phyloP scores from a whole-genome alignment of 352 stramenopile species.

The Thalassiosira ordinaria region DNA sequence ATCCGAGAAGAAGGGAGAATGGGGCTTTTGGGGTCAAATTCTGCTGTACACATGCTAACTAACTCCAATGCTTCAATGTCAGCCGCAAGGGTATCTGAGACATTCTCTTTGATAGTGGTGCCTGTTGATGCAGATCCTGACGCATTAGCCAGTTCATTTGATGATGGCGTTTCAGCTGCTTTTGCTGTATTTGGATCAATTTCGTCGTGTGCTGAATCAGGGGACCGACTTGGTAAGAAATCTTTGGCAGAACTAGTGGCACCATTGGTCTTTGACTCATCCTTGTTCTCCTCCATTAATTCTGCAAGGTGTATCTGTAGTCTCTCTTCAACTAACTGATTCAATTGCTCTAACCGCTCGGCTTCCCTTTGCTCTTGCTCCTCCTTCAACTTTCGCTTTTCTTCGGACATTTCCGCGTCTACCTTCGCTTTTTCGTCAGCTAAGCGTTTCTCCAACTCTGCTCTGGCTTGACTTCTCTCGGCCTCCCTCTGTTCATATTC shows the following conservation, averaged over 20 bases:
- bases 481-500: neutral
- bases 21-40: slow-evolving; percentile 23
- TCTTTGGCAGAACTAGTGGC: neutral
- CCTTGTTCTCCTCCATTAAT: slow-evolving; percentile 19
- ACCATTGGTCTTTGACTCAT: neutral
- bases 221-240: slow-evolving; percentile 3
- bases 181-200: neutral
- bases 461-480: slow-evolving; percentile 2
- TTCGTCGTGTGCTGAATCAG: neutral
- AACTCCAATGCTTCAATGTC: slow-evolving; percentile 56
- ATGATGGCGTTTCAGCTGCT: neutral
- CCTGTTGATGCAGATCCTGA: slow-evolving; percentile 2
- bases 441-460: slow-evolving; percentile 18
- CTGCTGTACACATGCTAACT: slow-evolving; percentile 51
- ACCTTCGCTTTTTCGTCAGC: slow-evolving; percentile 28
- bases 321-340: slow-evolving; percentile 40
- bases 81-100: slow-evolving; percentile 44
- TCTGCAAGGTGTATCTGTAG: slow-evolving; percentile 32
- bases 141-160: neutral
- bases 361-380: slow-evolving; percentile 21
- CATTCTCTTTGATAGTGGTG: slow-evolving; percentile 8
- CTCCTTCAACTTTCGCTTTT: slow-evolving; percentile 27
- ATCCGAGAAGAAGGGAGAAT: neutral
- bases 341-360: slow-evolving; percentile 25
- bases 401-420: slow-evolving; percentile 9